phyloP scores from a whole-genome alignment of 495 filamentous ascomycete species.

The Pyrenula aspistea region DNA sequence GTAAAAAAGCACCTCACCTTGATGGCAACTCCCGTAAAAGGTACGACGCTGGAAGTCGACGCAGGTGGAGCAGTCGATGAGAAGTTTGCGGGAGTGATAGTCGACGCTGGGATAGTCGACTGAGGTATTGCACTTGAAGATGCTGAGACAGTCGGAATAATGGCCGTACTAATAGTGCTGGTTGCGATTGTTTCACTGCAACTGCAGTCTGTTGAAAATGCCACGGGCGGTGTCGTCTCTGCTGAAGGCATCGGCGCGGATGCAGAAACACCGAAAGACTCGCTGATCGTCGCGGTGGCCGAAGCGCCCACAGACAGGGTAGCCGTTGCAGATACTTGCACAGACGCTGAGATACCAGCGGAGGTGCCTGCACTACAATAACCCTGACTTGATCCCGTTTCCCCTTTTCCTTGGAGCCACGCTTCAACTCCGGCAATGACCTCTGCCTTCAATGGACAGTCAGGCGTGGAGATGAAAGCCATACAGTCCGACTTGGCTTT shows the following conservation, averaged over 20 bases:
- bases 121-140: too few species aligned
- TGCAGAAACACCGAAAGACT: not conserved
- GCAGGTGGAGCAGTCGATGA: too few species aligned
- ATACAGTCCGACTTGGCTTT: not conserved
- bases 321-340: not conserved
- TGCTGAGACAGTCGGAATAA: too few species aligned
- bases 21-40: too few species aligned
- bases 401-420: not conserved
- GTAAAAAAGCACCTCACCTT: too few species aligned
- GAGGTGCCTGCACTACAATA: not conserved
- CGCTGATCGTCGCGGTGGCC: not conserved
- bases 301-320: not conserved
- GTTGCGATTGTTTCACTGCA: not conserved
- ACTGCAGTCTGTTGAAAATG: not conserved
- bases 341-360: not conserved
- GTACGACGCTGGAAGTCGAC: too few species aligned
- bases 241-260: not conserved
- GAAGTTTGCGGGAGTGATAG: too few species aligned
- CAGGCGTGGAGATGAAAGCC: not conserved
- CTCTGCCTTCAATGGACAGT: not conserved
- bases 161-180: not conserved
- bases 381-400: not conserved
- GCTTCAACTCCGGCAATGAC: not conserved
- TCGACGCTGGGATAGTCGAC: too few species aligned
- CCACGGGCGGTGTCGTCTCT: not conserved